Percentiles rank a stretch among this genome's conserved stretches.
phyloP scores from a whole-genome alignment of 345 rosid genomes.

The Schrenkiella parvula region DNA sequence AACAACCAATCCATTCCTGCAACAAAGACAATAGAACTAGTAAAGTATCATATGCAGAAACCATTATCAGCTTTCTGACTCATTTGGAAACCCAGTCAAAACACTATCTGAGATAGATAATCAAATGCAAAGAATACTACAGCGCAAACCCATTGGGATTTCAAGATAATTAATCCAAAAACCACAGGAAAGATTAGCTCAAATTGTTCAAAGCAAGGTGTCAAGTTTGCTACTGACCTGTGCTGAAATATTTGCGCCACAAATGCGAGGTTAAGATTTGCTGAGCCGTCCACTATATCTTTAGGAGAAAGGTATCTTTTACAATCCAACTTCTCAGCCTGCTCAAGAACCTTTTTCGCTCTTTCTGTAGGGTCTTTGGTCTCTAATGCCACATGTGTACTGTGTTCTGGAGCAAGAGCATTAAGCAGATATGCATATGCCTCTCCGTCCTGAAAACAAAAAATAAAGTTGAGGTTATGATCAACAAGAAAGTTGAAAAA shows the following conservation, averaged over 20 bases:
- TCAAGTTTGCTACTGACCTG: slow-evolving; percentile 46
- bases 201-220: background rate
- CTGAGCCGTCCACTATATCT: slow-evolving; percentile 93
- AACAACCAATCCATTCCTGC: slow-evolving; percentile 80
- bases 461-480: slow-evolving; percentile 12
- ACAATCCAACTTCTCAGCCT: slow-evolving; percentile 97
- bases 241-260: slow-evolving; percentile 95
- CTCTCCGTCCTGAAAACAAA: slow-evolving; percentile 75
- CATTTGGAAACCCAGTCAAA: background rate
- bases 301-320: slow-evolving; percentile 75
- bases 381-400: slow-evolving; percentile 47
- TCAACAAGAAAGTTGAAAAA: slow-evolving; percentile 3
- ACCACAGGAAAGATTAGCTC: background rate
- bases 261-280: slow-evolving; percentile 96
- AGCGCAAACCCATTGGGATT: background rate
- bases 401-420: slow-evolving; percentile 89
- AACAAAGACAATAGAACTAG: slow-evolving; percentile 24
- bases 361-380: slow-evolving; percentile 63
- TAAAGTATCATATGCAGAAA: background rate
- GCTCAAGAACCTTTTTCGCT: slow-evolving; percentile 79
- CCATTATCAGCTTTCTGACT: background rate
- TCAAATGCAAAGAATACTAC: background rate
- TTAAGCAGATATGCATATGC: slow-evolving; percentile 92
- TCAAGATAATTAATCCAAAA: background rate
- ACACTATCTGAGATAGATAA: background rate